Conservation (phyloP, 176 grass and related monocot species). For the Eremochloa ophiuroides region DNA sequence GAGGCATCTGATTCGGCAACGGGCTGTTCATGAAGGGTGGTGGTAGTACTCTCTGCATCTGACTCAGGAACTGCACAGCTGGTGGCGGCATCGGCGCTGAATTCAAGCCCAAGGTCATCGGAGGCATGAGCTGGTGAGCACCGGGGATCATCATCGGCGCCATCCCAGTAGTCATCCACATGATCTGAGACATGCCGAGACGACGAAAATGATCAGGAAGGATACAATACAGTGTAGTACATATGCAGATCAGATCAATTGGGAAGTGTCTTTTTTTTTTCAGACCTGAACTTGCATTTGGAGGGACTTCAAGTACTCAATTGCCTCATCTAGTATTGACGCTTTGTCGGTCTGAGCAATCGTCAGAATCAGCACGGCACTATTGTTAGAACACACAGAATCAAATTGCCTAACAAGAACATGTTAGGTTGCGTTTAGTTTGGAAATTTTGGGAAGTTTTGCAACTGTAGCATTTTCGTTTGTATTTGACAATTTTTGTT, state of each 20-base stretch:
- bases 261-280: neutral
- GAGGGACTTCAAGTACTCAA: constrained; percentile 91
- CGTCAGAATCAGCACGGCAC: neutral
- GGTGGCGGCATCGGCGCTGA: constrained; percentile 33
- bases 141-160: constrained; percentile 69
- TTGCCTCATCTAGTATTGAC: constrained; percentile 82
- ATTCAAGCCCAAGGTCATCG: constrained; percentile 44
- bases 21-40: constrained; percentile 33
- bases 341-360: constrained; percentile 79
- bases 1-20: constrained; percentile 46
- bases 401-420: neutral
- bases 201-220: neutral
- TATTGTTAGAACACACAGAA: too few species aligned
- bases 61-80: constrained; percentile 34
- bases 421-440: too few species aligned
- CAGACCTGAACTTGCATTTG: constrained; percentile 94
- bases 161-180: constrained; percentile 84
- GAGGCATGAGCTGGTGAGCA: constrained; percentile 57
- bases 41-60: constrained; percentile 40
- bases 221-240: neutral
- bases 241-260: neutral
- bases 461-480: too few species aligned
- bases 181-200: constrained; percentile 68
- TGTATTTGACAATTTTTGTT: too few species aligned
- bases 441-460: too few species aligned